These are phyloP conservation scores for Blastocystis sp. DNA, from an alignment of 352 stramenopile species.

Conservation along the genomic window DNA sequence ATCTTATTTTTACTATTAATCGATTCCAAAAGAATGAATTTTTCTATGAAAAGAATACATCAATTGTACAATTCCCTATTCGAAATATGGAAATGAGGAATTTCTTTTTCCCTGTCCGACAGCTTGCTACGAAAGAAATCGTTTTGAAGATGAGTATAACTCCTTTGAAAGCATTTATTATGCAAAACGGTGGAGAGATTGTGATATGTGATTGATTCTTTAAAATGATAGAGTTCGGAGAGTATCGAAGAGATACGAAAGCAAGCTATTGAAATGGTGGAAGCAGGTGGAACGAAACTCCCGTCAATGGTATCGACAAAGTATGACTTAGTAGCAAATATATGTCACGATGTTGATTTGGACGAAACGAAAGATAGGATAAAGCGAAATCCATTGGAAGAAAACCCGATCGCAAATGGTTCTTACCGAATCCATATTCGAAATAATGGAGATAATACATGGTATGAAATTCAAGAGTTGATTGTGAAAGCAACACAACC, in stretches of 20 bases:
- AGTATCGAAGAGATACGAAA: neutral
- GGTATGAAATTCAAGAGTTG: constrained; percentile 97
- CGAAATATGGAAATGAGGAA: constrained; percentile 93
- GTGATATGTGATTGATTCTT: constrained; percentile 8
- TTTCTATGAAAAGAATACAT: constrained; percentile 97
- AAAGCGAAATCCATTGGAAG: neutral
- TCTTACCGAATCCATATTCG: constrained; percentile 90
- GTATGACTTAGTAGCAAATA: constrained; percentile 94
- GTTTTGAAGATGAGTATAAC: constrained; percentile 16
- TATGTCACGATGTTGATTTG: constrained; percentile 80
- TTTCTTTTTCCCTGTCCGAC: constrained; percentile 70
- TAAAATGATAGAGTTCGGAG: neutral
- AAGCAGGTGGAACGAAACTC: constrained; percentile 8
- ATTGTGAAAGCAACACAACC: constrained; percentile 92
- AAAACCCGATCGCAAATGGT: constrained; percentile 66
- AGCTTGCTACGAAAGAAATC: neutral
- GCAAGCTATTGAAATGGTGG: constrained; percentile 26
- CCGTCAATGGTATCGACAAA: constrained; percentile 68
- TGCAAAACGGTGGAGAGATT: neutral
- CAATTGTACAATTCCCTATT: constrained; percentile 96
- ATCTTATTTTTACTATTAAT: constrained; percentile 92
- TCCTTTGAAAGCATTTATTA: neutral
- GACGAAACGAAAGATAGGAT: neutral
- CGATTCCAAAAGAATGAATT: constrained; percentile 96
- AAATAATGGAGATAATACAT: constrained; percentile 86